Conservation (phyloP, 1,284 basidiomycete species). For the Cutaneotrichosporon sp. region DNA sequence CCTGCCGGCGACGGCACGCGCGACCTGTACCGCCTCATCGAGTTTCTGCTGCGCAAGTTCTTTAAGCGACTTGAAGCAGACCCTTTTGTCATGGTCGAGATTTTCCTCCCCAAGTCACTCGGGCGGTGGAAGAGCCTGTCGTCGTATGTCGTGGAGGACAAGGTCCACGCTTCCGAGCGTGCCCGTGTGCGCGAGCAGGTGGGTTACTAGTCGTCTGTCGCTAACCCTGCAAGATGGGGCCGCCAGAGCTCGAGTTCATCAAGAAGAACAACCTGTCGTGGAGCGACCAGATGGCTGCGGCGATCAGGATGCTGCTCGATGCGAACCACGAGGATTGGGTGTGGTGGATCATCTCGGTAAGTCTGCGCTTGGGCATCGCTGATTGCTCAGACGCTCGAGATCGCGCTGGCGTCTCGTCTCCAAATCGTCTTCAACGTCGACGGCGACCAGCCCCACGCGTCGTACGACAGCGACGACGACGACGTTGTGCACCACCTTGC, state of each 20-base stretch:
- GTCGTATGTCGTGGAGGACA: constrained; percentile 59
- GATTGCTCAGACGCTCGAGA: constrained; percentile 61
- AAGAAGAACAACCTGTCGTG: constrained; percentile 72
- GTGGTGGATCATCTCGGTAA: constrained; percentile 75
- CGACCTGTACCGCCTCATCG: constrained; percentile 77
- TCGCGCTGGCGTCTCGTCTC: constrained; percentile 66
- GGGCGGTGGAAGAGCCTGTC: constrained; percentile 81
- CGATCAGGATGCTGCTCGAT: constrained; percentile 70
- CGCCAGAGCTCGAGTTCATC: constrained; percentile 73
- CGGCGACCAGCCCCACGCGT: constrained; percentile 49
- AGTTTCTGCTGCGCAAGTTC: constrained; percentile 81
- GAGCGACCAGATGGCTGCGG: constrained; percentile 85
- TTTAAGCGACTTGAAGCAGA: constrained; percentile 83
- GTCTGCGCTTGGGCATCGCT: constrained; percentile 33
- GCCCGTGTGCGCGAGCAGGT: constrained; percentile 52
- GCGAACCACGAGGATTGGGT: constrained; percentile 65
- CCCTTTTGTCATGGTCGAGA: constrained; percentile 79
- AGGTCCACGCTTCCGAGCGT: constrained; percentile 56
- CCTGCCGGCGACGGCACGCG: constrained; percentile 74
- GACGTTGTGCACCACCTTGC: constrained; percentile 40
- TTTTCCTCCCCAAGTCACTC: constrained; percentile 84
- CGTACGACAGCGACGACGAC: constrained; percentile 55
- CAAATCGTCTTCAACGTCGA: constrained; percentile 71
- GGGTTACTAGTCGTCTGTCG: constrained; percentile 10
- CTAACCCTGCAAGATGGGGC: constrained; percentile 40